Evolutionary conservation across 2,329 filamentous ascomycete genomes (phyloP), one percentile per base, ranked within the genome.

Genomic region (Fusarium nelsonii): DNA sequence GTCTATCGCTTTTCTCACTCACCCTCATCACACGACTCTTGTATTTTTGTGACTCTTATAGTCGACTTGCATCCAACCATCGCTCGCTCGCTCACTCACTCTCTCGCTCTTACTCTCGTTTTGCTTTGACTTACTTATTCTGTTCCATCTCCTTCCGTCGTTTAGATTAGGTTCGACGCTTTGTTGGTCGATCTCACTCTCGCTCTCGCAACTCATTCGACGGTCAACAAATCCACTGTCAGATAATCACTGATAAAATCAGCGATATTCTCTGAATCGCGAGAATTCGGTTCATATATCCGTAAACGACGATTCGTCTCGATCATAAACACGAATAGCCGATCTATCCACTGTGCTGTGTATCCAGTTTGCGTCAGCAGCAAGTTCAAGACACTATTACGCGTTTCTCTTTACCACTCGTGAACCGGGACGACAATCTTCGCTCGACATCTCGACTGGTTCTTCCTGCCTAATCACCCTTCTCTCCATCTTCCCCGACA

Each of bases 131-230:
- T 51, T 43, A 51, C 30, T 52, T 45, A 37, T 53, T 41, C 28
- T 51, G 18, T 51, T 51, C 20, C 48, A 39, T 18, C 33, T 39
- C 34, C 16, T 48, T 28, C 49, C 33, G 34, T 68, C 58, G 41
- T 55, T 70, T 55, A 61, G 61, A 44, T 48, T 39, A 57, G 37
- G 26, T 51, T 45, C 44, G 52, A 36, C 52, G 16, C 45, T 48
- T 51, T 49, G 28, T 50, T 48, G 41, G 61, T 60, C 61, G 62
- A 65, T 65, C 62, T 65, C 37, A 65, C 61, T 65, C 54, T 65
- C 59, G 55, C 65, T 68, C 64, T 52, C 45, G 50, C 58, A 70
- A 53, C 53, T 63, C 60, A 65, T 48, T 65, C 54, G 57, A 43
- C 67, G 36, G 48, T 39, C 34, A 51, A 65, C 48, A 23, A 70